Evolutionary conservation across 441 rosid genomes (phyloP), one percentile per base, ranked within the genome.

Genomic region (Adansonia rubrostipa): DNA sequence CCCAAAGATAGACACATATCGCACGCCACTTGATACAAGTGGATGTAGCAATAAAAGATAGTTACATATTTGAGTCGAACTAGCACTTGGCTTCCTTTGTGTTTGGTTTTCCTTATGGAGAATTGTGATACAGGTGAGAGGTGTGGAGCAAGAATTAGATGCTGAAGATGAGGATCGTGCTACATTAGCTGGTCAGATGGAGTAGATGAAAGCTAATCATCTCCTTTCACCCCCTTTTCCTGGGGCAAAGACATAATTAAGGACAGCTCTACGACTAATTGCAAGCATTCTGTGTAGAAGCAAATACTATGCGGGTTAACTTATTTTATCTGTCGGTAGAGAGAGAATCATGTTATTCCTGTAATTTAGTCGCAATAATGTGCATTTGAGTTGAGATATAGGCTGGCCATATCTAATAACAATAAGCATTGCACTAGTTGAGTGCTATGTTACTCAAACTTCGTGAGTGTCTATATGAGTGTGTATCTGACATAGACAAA

Each of bases 71-170:
- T 17, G 33, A 1, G 33, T 1, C 45, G 68, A 40, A 36, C 53
- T 36, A 10, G 71, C 17, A 20, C 73, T 58, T 40, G 14, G 51
- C 44, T 28, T 44, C 14, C 65, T 33, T 60, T 74, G 40, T 53
- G 51, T 62, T 70, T 57, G 62, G 13, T 33, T 44, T 48, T 72
- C 33, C 73, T 77, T 61, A 61, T 15, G 67, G 75, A 66, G 58
- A 69, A 61, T 73, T 76, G 17, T 71, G 71, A 24, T 71, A 65
- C 93, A 95, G 98, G 98, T 95, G 47, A 93, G 90, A 83, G 90
- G 88, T 11, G 98, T 93, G 64, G 95, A 92, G 82, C 97, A 92
- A 87, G 97, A 93, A 83, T 81, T 92, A 2, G 98, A 95, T 78
- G 88, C 82, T 15, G 98, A 87, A 69, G 94, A 88, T 5, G 90